phyloP scores from a whole-genome alignment of 805 yeast genomes.

The Phaffomyces antillensis region DNA sequence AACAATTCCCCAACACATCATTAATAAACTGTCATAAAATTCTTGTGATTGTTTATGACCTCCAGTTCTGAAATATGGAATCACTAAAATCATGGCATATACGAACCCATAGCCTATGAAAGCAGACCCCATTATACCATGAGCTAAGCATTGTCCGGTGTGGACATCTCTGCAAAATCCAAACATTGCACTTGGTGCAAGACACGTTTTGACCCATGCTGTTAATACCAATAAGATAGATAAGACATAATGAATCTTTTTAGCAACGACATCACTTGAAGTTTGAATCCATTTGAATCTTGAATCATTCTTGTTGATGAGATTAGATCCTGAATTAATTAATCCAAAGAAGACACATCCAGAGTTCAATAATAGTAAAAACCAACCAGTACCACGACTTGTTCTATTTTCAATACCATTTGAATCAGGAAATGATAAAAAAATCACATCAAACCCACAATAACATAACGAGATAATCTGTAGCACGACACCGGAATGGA shows the following conservation, averaged over 20 bases:
- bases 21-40: slow-evolving; percentile 71
- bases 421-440: slow-evolving; percentile 57
- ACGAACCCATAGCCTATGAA: slow-evolving; percentile 77
- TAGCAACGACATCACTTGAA: slow-evolving; percentile 31
- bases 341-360: slow-evolving; percentile 47
- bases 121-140: slow-evolving; percentile 93
- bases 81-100: slow-evolving; percentile 53
- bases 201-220: slow-evolving; percentile 74
- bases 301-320: slow-evolving; percentile 16
- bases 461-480: slow-evolving; percentile 44
- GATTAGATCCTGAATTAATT: slow-evolving; percentile 44
- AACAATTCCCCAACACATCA: slow-evolving; percentile 86
- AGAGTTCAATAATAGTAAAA: slow-evolving; percentile 41
- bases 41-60: slow-evolving; percentile 63
- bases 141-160: slow-evolving; percentile 94
- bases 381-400: slow-evolving; percentile 64
- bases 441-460: slow-evolving; percentile 47
- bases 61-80: slow-evolving; percentile 66
- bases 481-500: slow-evolving; percentile 36
- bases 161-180: slow-evolving; percentile 83
- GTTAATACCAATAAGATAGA: slow-evolving; percentile 42
- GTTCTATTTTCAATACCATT: slow-evolving; percentile 62
- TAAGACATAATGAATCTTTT: slow-evolving; percentile 34
- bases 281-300: slow-evolving; percentile 24
- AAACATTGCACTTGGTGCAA: slow-evolving; percentile 77